Conservation (phyloP, 352 stramenopile species). For the Phytophthora melonis region DNA sequence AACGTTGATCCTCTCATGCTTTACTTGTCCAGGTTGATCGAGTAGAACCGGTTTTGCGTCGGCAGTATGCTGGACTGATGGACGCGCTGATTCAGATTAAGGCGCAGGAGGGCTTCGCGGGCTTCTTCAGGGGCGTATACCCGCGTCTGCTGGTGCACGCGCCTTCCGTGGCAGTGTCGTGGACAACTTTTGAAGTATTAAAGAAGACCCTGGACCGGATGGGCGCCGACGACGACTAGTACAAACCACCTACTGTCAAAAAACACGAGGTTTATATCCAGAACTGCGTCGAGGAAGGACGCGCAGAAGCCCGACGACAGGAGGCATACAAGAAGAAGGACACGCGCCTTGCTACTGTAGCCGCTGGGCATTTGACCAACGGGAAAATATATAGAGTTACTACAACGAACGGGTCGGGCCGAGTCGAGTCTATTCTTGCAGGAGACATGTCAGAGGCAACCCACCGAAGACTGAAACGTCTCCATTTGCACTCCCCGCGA, state of each 20-base stretch:
- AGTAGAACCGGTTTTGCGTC: slow-evolving; percentile 60
- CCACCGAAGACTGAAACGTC: slow-evolving; percentile 25
- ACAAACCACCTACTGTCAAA: slow-evolving; percentile 30
- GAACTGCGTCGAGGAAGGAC: slow-evolving; percentile 28
- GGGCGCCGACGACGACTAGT: slow-evolving; percentile 40
- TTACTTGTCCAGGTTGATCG: slow-evolving; percentile 21
- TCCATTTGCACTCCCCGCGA: slow-evolving; percentile 16
- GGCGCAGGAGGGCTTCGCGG: slow-evolving; percentile 92
- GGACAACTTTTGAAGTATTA: slow-evolving; percentile 99
- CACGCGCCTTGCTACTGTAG: slow-evolving; percentile 15
- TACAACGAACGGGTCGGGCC: slow-evolving; percentile 4
- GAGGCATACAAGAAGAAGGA: slow-evolving; percentile 13
- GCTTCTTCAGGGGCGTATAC: slow-evolving; percentile 96
- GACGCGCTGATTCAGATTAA: slow-evolving; percentile 90
- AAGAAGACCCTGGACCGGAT: slow-evolving; percentile 85
- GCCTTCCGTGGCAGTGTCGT: slow-evolving; percentile 98
- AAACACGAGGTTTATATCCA: slow-evolving; percentile 27
- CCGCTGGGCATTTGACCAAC: slow-evolving; percentile 33
- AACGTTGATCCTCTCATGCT: too few relatives aligned
- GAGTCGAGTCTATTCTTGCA: slow-evolving; percentile 45
- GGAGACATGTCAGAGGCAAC: slow-evolving; percentile 18
- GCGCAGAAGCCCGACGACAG: slow-evolving; percentile 13
- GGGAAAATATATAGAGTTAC: slow-evolving; percentile 58
- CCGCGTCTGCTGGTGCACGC: slow-evolving; percentile 96
- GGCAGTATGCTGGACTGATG: slow-evolving; percentile 79